Conservation (phyloP, 2,329 filamentous ascomycete species). For the Colletotrichum lindemuthianum region DNA sequence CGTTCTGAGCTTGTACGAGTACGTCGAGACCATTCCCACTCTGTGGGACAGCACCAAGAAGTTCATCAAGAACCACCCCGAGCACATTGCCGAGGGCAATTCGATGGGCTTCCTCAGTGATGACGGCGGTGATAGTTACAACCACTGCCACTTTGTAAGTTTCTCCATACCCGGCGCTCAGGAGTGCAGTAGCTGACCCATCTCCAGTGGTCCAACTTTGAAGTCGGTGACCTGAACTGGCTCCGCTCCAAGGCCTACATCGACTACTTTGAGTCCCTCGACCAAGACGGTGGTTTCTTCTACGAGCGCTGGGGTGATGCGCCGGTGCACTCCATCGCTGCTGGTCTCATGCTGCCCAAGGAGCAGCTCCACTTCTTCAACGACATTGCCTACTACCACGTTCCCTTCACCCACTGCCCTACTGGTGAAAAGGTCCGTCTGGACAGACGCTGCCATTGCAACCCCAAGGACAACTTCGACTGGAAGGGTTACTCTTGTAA, state of each 20-base stretch:
- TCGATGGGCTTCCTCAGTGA: constrained; percentile 92
- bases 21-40: constrained; percentile 93
- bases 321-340: constrained; percentile 97
- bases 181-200: constrained; percentile 40
- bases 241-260: constrained; percentile 87
- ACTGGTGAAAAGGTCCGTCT: constrained; percentile 86
- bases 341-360: constrained; percentile 86
- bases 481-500: constrained; percentile 99
- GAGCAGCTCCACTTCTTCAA: constrained; percentile 98
- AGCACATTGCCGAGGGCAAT: constrained; percentile 87
- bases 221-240: constrained; percentile 94
- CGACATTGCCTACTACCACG: constrained; percentile 97
- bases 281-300: constrained; percentile 95
- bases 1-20: constrained; percentile 94
- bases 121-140: constrained; percentile 91
- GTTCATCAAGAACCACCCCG: constrained; percentile 89
- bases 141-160: constrained; percentile 95
- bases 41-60: constrained; percentile 96
- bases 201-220: constrained; percentile 95
- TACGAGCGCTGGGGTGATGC: constrained; percentile 99
- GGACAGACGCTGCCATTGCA: constrained; percentile 92
- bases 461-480: constrained; percentile 97
- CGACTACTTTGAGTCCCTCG: constrained; percentile 90
- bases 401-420: constrained; percentile 97
- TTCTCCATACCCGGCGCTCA: background rate